phyloP scores from a whole-genome alignment of 1,284 basidiomycete species.

The Athelia sp. region DNA sequence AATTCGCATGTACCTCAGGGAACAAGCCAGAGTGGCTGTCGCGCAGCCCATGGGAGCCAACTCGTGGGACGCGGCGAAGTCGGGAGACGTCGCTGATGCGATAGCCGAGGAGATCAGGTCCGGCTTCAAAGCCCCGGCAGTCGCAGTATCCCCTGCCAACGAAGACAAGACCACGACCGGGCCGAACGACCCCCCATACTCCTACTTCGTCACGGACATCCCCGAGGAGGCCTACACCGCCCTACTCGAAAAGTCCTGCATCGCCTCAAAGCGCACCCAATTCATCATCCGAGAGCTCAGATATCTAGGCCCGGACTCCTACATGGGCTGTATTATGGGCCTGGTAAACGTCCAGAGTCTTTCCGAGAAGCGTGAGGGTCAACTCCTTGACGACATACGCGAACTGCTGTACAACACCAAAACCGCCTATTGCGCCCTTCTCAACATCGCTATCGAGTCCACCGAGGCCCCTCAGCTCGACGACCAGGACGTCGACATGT shows the following conservation, averaged over 20 bases:
- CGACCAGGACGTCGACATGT: background rate
- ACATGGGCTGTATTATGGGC: background rate
- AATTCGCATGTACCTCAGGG: too few relatives aligned
- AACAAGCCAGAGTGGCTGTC: too few relatives aligned
- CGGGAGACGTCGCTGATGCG: conserved; percentile 48
- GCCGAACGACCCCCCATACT: background rate
- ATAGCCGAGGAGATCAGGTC: conserved; percentile 52
- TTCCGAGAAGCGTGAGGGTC: too few relatives aligned
- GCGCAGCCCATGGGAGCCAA: too few relatives aligned
- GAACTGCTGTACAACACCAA: too few relatives aligned
- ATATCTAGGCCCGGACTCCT: background rate
- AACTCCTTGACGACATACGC: too few relatives aligned
- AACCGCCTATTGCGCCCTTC: too few relatives aligned
- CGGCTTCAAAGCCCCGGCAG: too few relatives aligned
- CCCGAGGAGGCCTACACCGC: background rate
- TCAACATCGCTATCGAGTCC: too few relatives aligned
- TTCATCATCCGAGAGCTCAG: background rate
- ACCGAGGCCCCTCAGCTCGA: too few relatives aligned
- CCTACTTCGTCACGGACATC: background rate
- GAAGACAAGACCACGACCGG: background rate
- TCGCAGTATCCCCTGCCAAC: background rate
- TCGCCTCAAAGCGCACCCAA: background rate
- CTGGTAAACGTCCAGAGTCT: too few relatives aligned
- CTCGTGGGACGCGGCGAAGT: conserved; percentile 50
- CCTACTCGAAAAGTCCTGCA: background rate